These are phyloP conservation scores for Quercus agrifolia DNA, from an alignment of 306 rosid genomes.

Conservation along the genomic window DNA sequence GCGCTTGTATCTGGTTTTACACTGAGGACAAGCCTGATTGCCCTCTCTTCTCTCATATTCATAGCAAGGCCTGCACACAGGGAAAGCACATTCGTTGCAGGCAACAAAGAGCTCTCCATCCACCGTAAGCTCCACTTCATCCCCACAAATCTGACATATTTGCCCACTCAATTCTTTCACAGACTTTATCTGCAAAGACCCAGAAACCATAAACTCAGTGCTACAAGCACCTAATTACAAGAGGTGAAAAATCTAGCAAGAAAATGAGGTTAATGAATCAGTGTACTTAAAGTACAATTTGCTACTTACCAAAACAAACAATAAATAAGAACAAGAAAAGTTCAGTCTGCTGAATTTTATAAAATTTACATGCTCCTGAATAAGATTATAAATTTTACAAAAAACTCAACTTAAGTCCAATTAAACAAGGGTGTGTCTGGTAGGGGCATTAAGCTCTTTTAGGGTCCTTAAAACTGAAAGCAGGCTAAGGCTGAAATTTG, in stretches of 20 bases:
- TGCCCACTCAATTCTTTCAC: constrained; percentile 81
- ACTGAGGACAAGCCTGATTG: constrained; percentile 89
- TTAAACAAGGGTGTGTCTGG: background rate
- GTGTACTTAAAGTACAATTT: background rate
- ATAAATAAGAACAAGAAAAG: background rate
- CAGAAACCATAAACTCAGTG: constrained; percentile 11
- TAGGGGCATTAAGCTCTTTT: no score
- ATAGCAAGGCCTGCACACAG: constrained; percentile 83
- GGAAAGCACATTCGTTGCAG: constrained; percentile 94
- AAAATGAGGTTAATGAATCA: background rate
- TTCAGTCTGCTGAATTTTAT: background rate
- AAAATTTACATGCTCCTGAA: background rate
- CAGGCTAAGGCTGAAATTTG: no score
- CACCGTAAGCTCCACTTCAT: constrained; percentile 68
- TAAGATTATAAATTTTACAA: background rate
- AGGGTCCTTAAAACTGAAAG: no score
- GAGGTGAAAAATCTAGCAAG: background rate
- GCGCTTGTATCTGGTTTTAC: constrained; percentile 88
- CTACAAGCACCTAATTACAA: constrained; percentile 12
- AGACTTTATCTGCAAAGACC: constrained; percentile 57
- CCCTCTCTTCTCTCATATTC: constrained; percentile 89
- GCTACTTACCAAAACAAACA: background rate
- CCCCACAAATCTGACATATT: constrained; percentile 82
- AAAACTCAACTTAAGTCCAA: background rate
- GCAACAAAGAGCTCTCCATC: constrained; percentile 94